These are phyloP conservation scores for Dillenia turbinata DNA, from an alignment of 164 flowering plant genomes.

Conservation along the genomic window DNA sequence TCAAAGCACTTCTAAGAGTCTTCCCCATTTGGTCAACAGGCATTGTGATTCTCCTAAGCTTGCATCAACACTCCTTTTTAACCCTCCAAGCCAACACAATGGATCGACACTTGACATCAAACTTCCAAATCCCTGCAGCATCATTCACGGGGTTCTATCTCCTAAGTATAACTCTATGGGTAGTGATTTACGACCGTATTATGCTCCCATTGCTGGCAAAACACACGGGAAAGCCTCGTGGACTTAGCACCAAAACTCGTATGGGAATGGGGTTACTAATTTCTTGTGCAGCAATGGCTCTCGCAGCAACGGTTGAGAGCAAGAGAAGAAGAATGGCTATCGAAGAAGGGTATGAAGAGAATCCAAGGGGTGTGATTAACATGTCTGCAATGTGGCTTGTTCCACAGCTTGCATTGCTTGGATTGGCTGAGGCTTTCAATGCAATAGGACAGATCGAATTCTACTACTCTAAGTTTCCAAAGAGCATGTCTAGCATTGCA, in stretches of 20 bases:
- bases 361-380: slow-evolving; percentile 7
- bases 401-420: slow-evolving; percentile 24
- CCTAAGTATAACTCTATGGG: neutral
- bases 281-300: neutral
- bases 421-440: slow-evolving; percentile 37
- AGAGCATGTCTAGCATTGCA: slow-evolving; percentile 44
- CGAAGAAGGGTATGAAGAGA: slow-evolving; percentile 1
- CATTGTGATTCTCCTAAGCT: neutral
- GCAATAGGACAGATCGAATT: slow-evolving; percentile 39
- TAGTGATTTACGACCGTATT: slow-evolving; percentile 2
- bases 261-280: slow-evolving; percentile 6
- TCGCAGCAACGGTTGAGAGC: neutral
- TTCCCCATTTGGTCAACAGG: slow-evolving; percentile 2
- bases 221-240: neutral
- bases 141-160: slow-evolving; percentile 1
- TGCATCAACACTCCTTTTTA: neutral
- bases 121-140: slow-evolving; percentile 4
- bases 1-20: slow-evolving; percentile 1
- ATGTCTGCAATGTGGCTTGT: slow-evolving; percentile 40
- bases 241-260: neutral
- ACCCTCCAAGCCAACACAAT: slow-evolving; percentile 7
- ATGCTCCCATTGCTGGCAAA: neutral
- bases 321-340: slow-evolving; percentile 1
- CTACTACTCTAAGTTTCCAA: slow-evolving; percentile 36
- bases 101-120: neutral